Evolutionary conservation across 139 green algal genomes (phyloP).

Genomic region (Helicosporidium sp.): DNA sequence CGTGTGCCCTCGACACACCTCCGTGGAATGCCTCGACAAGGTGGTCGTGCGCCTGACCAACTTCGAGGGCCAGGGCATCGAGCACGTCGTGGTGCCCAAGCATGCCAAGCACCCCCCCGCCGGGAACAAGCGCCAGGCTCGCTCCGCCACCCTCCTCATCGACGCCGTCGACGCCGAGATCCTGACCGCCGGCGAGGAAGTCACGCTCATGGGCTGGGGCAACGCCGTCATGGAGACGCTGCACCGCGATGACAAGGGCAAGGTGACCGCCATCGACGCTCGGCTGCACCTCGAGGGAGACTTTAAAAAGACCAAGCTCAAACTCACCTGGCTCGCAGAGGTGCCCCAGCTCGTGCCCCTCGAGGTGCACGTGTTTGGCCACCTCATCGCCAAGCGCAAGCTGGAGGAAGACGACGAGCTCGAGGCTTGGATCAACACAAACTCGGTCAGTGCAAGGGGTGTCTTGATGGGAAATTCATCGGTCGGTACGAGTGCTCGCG

Average conservation of each 20-base stretch:
- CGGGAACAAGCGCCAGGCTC: constrained; percentile 50
- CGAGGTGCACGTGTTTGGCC: constrained; percentile 60
- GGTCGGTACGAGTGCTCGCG: too few species aligned
- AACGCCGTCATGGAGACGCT: constrained; percentile 62
- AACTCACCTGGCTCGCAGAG: constrained; percentile 87
- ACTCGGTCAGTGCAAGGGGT: constrained; percentile 25
- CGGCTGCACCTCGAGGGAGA: constrained; percentile 71
- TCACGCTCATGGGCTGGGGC: constrained; percentile 98
- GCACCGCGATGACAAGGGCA: constrained; percentile 2
- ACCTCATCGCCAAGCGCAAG: constrained; percentile 91
- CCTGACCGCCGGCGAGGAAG: constrained; percentile 63
- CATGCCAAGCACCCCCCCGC: constrained; percentile 79
- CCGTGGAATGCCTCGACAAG: constrained; percentile 27
- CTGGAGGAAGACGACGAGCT: constrained; percentile 83
- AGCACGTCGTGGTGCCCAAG: constrained; percentile 36
- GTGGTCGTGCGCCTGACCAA: constrained; percentile 46
- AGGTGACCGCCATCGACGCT: constrained; percentile 8
- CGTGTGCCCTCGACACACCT: constrained; percentile 68
- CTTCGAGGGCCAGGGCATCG: constrained; percentile 24
- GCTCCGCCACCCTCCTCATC: constrained; percentile 43
- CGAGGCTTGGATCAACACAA: constrained; percentile 42
- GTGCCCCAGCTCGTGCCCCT: constrained; percentile 24
- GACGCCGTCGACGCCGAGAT: constrained; percentile 67
- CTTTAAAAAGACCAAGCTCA: constrained; percentile 88
- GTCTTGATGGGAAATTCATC: too few species aligned